Evolutionary conservation across 2,329 filamentous ascomycete genomes (phyloP).

Genomic region (Penicillium vulpinum): DNA sequence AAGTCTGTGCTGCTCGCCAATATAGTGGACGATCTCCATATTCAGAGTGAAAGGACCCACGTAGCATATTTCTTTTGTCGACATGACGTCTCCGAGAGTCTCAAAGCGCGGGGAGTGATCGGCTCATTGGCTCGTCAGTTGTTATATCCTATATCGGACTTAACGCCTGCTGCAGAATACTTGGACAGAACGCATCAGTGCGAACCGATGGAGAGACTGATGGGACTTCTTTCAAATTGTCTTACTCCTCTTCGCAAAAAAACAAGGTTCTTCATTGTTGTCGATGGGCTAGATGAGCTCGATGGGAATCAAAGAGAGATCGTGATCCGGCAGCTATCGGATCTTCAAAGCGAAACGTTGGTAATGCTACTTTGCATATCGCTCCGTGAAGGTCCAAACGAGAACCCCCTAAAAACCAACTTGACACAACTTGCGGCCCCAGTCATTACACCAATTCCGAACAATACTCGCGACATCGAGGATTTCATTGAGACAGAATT

Average conservation of each 20-base stretch:
- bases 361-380: background rate
- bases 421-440: background rate
- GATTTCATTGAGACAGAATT: background rate
- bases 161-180: background rate
- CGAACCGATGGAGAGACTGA: background rate
- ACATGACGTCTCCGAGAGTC: background rate
- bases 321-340: background rate
- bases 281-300: background rate
- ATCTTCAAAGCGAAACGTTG: background rate
- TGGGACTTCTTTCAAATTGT: background rate
- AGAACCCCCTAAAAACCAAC: background rate
- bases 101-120: background rate
- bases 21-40: background rate
- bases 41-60: background rate
- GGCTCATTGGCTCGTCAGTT: background rate
- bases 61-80: background rate
- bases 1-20: background rate
- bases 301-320: background rate
- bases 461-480: background rate
- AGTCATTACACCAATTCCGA: background rate
- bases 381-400: background rate
- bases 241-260: background rate
- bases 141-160: background rate
- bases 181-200: background rate
- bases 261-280: background rate